Conservation (phyloP, 352 stramenopile genomes). For the Phytophthora sp. region DNA sequence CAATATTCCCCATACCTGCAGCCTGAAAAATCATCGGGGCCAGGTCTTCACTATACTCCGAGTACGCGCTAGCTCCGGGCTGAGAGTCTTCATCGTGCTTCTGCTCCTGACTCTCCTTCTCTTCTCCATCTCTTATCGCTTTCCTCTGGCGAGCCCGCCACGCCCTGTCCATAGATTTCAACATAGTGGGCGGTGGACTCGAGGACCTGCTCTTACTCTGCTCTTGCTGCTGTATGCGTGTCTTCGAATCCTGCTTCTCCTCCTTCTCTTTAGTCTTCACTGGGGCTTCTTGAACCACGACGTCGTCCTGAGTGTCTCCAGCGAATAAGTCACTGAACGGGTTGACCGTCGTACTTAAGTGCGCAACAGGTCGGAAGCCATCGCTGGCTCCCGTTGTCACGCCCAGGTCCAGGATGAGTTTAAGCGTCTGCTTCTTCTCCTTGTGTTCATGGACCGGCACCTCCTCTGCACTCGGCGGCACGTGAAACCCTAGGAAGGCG, state of each 20-base stretch:
- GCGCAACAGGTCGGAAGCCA: conserved; percentile 13
- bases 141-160: conserved; percentile 29
- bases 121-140: not conserved
- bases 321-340: conserved; percentile 58
- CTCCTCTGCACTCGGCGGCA: conserved; percentile 23
- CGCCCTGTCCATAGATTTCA: conserved; percentile 35
- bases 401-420: conserved; percentile 47
- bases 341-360: conserved; percentile 14
- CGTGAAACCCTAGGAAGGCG: conserved; percentile 56
- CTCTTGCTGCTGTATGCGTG: not conserved
- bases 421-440: conserved; percentile 18
- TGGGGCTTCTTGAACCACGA: conserved; percentile 16
- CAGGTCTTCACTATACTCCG: conserved; percentile 45
- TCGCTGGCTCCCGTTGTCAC: not conserved
- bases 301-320: conserved; percentile 61
- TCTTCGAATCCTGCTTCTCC: conserved; percentile 5
- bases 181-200: conserved; percentile 32
- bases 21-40: conserved; percentile 25
- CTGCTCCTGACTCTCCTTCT: not conserved
- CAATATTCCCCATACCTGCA: no score
- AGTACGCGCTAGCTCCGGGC: conserved; percentile 17
- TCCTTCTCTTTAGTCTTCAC: not conserved
- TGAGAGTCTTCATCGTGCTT: conserved; percentile 6
- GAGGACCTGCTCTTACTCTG: not conserved
- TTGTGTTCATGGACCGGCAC: not conserved